These are phyloP conservation scores for Teunomyces barrocoloradensis DNA, from an alignment of 805 yeast genomes.

Conservation along the genomic window DNA sequence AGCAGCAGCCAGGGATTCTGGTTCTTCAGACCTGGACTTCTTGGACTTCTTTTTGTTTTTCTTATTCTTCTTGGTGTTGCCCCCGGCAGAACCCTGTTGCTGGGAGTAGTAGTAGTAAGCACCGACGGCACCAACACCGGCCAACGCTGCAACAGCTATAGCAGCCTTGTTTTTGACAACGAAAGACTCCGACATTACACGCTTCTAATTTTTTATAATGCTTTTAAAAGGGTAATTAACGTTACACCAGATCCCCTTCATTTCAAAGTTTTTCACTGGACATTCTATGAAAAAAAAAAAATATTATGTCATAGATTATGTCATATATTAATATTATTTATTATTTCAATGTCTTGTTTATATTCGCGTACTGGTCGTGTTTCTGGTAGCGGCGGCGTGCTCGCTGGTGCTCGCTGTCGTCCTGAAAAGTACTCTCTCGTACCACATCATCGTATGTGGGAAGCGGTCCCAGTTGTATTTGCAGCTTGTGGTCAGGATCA, in stretches of 20 bases:
- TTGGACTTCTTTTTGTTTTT: slow-evolving; percentile 47
- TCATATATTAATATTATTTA: not conserved
- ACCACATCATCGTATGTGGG: slow-evolving; percentile 41
- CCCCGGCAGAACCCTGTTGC: slow-evolving; percentile 16
- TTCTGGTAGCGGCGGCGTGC: slow-evolving; percentile 36
- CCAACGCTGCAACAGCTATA: slow-evolving; percentile 59
- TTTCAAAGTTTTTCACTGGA: slow-evolving; percentile 4
- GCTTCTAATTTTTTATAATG: not conserved
- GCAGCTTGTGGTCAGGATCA: not conserved
- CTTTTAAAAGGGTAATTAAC: not conserved
- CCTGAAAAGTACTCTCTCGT: slow-evolving; percentile 28
- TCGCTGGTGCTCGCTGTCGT: slow-evolving; percentile 29
- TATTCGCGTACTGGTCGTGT: slow-evolving; percentile 20
- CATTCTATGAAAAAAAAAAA: slow-evolving; percentile 1
- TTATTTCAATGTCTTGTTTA: not conserved
- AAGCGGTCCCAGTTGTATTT: slow-evolving; percentile 7
- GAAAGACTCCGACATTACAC: slow-evolving; percentile 24
- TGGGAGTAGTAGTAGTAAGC: slow-evolving; percentile 51
- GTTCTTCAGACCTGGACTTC: slow-evolving; percentile 16
- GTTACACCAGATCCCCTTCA: not conserved
- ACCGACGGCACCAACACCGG: slow-evolving; percentile 62
- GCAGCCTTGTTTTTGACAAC: slow-evolving; percentile 59
- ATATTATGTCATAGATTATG: not conserved
- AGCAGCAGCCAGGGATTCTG: slow-evolving; percentile 28
- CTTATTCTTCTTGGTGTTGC: slow-evolving; percentile 30